Evolutionary conservation across 2,329 filamentous ascomycete species (phyloP).

Genomic region (Cryoendolithus antarcticus): DNA sequence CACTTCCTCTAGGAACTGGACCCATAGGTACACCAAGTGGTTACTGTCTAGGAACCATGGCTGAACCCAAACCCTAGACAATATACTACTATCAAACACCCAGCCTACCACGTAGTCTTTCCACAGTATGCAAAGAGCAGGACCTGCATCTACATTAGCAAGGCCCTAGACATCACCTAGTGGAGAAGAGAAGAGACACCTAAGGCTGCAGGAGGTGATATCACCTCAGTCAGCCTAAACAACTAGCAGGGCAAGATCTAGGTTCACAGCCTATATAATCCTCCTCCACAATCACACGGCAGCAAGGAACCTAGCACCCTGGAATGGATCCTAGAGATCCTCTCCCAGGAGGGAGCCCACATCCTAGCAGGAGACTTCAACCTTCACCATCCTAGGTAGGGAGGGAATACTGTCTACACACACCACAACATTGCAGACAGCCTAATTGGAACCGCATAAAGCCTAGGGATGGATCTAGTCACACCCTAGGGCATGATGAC

Average conservation of each 20-base stretch:
- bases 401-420: neutral
- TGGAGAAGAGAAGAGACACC: slow-evolving; percentile 1
- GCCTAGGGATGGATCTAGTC: neutral
- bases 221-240: too few species aligned
- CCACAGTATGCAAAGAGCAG: neutral
- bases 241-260: neutral
- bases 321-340: too few species aligned
- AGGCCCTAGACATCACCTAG: neutral
- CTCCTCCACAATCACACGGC: too few species aligned
- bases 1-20: too few species aligned
- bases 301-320: too few species aligned
- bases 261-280: slow-evolving; percentile 1
- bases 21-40: too few species aligned
- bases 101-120: neutral
- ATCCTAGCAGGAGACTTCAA: slow-evolving; percentile 1
- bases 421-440: neutral
- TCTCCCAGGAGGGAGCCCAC: too few species aligned
- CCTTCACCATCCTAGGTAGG: slow-evolving; percentile 1
- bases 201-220: too few species aligned
- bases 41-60: neutral
- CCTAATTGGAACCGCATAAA: neutral
- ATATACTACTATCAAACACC: neutral
- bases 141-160: slow-evolving; percentile 1
- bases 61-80: neutral
- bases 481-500: neutral